phyloP scores from a whole-genome alignment of 2,329 filamentous ascomycete genomes.

The Amauroascus niger region DNA sequence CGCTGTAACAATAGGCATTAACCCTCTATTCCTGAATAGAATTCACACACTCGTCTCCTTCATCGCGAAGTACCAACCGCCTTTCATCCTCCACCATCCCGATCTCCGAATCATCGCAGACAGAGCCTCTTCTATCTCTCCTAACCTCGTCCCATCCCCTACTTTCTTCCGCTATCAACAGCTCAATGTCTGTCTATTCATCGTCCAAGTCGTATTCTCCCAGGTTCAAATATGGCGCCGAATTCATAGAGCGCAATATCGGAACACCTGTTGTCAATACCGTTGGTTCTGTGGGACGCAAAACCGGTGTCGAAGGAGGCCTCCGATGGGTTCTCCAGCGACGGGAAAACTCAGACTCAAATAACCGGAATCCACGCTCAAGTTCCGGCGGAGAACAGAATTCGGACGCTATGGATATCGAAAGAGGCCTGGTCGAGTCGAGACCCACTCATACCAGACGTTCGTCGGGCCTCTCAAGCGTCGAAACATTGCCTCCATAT shows the following conservation, averaged over 20 bases:
- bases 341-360: slow-evolving; percentile 24
- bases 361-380: slow-evolving; percentile 21
- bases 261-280: slow-evolving; percentile 74
- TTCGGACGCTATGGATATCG: slow-evolving; percentile 41
- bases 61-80: slow-evolving; percentile 30
- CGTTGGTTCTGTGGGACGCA: slow-evolving; percentile 70
- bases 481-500: slow-evolving; percentile 73
- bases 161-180: slow-evolving; percentile 73
- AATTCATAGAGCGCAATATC: slow-evolving; percentile 82
- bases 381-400: slow-evolving; percentile 35
- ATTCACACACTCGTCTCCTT: slow-evolving; percentile 55
- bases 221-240: slow-evolving; percentile 75
- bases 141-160: slow-evolving; percentile 82
- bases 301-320: slow-evolving; percentile 78
- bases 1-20: not conserved
- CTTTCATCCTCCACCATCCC: slow-evolving; percentile 24
- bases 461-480: slow-evolving; percentile 55
- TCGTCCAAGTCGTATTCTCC: slow-evolving; percentile 85
- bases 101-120: slow-evolving; percentile 41
- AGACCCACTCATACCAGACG: slow-evolving; percentile 37
- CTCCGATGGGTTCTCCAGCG: slow-evolving; percentile 68
- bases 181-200: slow-evolving; percentile 75
- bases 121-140: slow-evolving; percentile 74
- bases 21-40: slow-evolving; percentile 37
- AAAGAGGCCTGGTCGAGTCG: slow-evolving; percentile 30